These are phyloP conservation scores for Salix exigua DNA, from an alignment of 345 rosid species.

Conservation along the genomic window DNA sequence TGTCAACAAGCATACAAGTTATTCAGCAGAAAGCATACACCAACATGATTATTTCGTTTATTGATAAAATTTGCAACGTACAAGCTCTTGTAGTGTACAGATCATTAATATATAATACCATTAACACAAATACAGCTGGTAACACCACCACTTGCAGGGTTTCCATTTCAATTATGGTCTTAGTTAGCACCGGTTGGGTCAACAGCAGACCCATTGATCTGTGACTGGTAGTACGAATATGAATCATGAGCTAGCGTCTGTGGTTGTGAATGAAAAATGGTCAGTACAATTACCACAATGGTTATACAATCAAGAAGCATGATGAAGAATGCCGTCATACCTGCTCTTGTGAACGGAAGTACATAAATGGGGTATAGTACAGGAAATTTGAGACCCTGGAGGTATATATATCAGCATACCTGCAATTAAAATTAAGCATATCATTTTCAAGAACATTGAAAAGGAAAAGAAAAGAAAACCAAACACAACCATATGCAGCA, in stretches of 20 bases:
- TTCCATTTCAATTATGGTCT: neutral
- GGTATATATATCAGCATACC: conserved; percentile 92
- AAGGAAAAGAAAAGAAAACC: neutral
- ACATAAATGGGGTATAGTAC: conserved; percentile 87
- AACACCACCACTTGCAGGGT: neutral
- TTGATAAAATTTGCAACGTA: neutral
- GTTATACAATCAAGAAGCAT: neutral
- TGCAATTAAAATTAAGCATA: conserved; percentile 19
- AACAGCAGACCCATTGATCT: conserved; percentile 22
- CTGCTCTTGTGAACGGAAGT: conserved; percentile 93
- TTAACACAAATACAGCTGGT: neutral
- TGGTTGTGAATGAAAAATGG: conserved; percentile 11
- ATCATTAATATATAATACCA: neutral
- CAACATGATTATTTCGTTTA: neutral
- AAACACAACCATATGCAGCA: neutral
- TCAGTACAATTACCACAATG: neutral
- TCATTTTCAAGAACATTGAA: neutral
- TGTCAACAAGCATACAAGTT: neutral
- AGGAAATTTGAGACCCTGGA: conserved; percentile 92
- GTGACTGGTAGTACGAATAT: conserved; percentile 31
- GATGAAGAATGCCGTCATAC: conserved; percentile 24
- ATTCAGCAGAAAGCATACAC: neutral
- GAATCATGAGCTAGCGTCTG: conserved; percentile 89
- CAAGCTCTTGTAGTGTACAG: neutral
- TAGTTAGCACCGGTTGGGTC: neutral